Base-by-base conservation (phyloP, 2,329 filamentous ascomycete species). In the Cytospora chrysosperma region DNA sequence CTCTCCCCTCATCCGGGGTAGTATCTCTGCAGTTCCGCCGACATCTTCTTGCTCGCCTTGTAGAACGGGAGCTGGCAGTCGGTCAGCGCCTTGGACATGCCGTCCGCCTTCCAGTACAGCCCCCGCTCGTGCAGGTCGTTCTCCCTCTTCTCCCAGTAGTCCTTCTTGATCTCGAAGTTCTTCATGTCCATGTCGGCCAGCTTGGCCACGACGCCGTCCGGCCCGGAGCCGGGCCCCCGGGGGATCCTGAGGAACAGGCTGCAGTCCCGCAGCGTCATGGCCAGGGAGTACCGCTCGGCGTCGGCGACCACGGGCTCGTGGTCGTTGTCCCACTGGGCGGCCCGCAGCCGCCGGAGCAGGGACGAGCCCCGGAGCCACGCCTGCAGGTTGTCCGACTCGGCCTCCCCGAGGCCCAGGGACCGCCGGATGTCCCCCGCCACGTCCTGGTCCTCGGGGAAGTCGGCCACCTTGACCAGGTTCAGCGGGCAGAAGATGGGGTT, bases 251-350 rank as follows among this genome's bases (percentile, higher is more conserved):
- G 78, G 71, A 89, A 93, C 69, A 91, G 84, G 4, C 89, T 91
- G 73, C 91, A 93, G 77, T 95, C 91, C 56, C 91, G 81, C 68
- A 95, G 74, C 4, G 91, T 93, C 91, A 94, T 94, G 62, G 90
- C 89, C 8, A 91, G 78, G 15, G 84, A 82, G 65, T 90, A 87
- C 37, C n/a, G 30, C 30, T 40, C 21, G 27, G 52, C 10, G 40
- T 55, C 34, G 30, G 82, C 77, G 13, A 83, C 79, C 0, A 79
- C 77, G 0, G 19, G 24, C 4, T 69, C 72, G 1, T 75, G 71
- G 67, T 85, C 83, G 26, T 80, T 71, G 19, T 67, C 72, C 7
- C 74, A 68, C 59, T 80, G 75, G 63, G 73, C 63, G 28, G 71
- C 66, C 13, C 72, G 71, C 8, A 79, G 72, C 15, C 71, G 71